These are phyloP conservation scores for Botryotinia calthae DNA, from an alignment of 2,329 filamentous ascomycete genomes.

Conservation along the genomic window DNA sequence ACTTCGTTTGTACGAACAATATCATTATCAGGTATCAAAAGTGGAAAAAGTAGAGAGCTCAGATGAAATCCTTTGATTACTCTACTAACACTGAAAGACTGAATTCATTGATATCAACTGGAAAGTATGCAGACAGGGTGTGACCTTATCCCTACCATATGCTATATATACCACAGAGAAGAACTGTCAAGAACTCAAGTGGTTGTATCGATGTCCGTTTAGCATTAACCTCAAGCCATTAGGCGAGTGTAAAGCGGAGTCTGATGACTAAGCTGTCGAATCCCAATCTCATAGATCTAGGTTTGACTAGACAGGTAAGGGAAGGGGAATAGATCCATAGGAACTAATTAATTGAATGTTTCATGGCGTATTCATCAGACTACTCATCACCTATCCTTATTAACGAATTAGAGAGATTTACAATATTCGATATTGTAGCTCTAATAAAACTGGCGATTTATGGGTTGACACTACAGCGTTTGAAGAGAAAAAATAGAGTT, in stretches of 20 bases:
- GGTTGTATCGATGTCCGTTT: background rate
- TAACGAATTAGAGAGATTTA: background rate
- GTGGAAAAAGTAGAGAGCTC: too few relatives aligned
- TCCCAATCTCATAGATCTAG: background rate
- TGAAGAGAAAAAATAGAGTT: rapidly evolving
- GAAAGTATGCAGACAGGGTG: too few relatives aligned
- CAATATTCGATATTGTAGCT: background rate
- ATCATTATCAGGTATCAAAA: too few relatives aligned
- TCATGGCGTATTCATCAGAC: rapidly evolving
- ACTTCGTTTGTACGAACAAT: too few relatives aligned
- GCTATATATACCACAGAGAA: too few relatives aligned
- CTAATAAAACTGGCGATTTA: background rate
- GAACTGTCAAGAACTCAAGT: background rate
- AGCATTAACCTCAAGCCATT: background rate
- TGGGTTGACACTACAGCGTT: rapidly evolving
- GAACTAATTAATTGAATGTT: rapidly evolving
- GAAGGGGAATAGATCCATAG: rapidly evolving
- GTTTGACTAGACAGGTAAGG: rapidly evolving
- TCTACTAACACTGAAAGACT: too few relatives aligned
- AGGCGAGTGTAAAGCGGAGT: background rate
- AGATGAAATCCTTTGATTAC: too few relatives aligned
- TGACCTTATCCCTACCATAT: too few relatives aligned
- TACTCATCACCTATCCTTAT: background rate
- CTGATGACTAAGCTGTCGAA: background rate
- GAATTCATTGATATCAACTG: too few relatives aligned